Conservation (phyloP, 257 asterid genomes). For the Forsythia viridissima region DNA sequence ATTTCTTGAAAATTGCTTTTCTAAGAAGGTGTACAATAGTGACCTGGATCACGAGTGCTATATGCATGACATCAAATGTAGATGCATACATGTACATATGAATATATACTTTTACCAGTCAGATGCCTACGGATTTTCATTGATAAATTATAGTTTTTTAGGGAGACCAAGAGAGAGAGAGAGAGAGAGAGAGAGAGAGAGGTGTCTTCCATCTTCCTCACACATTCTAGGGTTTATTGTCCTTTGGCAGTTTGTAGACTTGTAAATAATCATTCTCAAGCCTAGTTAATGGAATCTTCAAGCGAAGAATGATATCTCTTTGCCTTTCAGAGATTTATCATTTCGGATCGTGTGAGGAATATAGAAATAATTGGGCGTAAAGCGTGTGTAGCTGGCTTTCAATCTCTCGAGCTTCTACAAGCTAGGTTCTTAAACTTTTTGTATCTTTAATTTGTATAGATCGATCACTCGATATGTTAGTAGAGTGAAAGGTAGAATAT, state of each 20-base stretch:
- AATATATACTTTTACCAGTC: slow-evolving; percentile 22
- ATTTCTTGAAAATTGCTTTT: slow-evolving; percentile 39
- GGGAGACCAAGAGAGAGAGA: slow-evolving; percentile 25
- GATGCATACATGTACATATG: slow-evolving; percentile 24
- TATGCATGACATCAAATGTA: slow-evolving; percentile 32
- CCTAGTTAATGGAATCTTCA: slow-evolving; percentile 23
- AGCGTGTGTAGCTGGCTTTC: not conserved
- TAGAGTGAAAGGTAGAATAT: not conserved
- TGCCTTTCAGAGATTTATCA: not conserved
- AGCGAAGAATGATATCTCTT: slow-evolving; percentile 10
- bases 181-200: slow-evolving; percentile 29
- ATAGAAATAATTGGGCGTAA: not conserved
- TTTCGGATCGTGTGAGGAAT: not conserved
- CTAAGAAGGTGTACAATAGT: slow-evolving; percentile 30
- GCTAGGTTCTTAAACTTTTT: slow-evolving; percentile 26
- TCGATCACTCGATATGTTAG: slow-evolving; percentile 4
- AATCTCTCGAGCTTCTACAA: slow-evolving; percentile 8
- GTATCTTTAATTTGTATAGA: slow-evolving; percentile 18
- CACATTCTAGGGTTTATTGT: slow-evolving; percentile 55
- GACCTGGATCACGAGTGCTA: slow-evolving; percentile 13
- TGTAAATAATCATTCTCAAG: slow-evolving; percentile 26
- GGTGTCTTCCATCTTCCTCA: slow-evolving; percentile 43
- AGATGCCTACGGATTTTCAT: not conserved
- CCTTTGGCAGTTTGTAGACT: slow-evolving; percentile 32
- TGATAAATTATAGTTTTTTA: slow-evolving; percentile 19